Base-by-base conservation (phyloP, 805 yeast genomes). In the Candida michaelii region DNA sequence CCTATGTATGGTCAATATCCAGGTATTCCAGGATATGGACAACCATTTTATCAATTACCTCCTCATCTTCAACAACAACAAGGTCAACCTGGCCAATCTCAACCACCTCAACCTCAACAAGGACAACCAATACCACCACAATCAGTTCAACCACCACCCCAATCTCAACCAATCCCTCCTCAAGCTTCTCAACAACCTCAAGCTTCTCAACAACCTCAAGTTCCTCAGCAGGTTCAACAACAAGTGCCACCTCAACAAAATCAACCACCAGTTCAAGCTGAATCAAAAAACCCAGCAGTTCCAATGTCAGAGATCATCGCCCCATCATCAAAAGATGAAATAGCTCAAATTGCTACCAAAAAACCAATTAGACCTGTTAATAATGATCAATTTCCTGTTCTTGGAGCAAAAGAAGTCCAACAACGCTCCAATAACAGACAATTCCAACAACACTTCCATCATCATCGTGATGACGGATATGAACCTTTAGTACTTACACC, bases 311-410 rank as follows among this genome's bases (percentile, higher is more conserved):
- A 47, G 39, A 34, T 43, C n/a, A 21, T 47, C 40, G 42, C 43
- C 5, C 46, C 48, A 10, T 45, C 48, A 11, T 19, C 32, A 7
- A 19, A 39, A 9, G 39, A 37, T 18, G 51, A 48, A 31, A 39
- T 45, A n/a, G 43, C 51, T 10, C 32, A 24, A 29, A 40, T 30
- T 15, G 34, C 47, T 19, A 14, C 27, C 10, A 43, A 30, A 23
- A 48, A 42, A 25, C 23, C 32, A 5, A 12, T 21, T 8, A 49
- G 37, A 35, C 43, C 49, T 24, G 65, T 57, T 16, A 71, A 74
- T 50, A 53, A 71, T 40, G 65, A 79, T n/a, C 74, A 73, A 38
- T 76, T 76, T 56, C 82, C 82, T 6, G 78, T 76, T n/a, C 65
- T 76, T 44, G 82, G 82, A 0, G 62, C 80, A 4, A 64, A 69